Base-by-base conservation (phyloP, 1,139 yeast genomes). In the Geotrichum macrosporum region DNA sequence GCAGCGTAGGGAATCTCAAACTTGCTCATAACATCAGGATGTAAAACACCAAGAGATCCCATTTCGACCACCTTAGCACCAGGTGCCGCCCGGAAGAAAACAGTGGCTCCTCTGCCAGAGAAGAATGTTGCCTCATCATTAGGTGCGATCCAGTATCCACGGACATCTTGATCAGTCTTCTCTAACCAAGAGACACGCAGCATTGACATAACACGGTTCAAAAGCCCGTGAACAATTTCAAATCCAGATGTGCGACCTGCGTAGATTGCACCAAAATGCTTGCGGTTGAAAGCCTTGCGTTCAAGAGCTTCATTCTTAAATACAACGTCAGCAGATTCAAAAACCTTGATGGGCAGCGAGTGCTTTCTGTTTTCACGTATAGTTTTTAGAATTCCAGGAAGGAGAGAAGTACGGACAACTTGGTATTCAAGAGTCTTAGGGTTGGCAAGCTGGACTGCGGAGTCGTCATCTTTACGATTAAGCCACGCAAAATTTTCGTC, bases 391-490 rank as follows among this genome's bases (percentile, higher is more conserved):
- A 94, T 77, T 57, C 99, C 99, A 44, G 98, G 96, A 52, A 92
- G 73, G 58, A 94, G 75, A 32, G 95, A 80, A 18, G 98, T 92
- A 74, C 98, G 83, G 34, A 94, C 97, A 52, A 94, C 98, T 72
- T 94, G 96, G 69, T 92, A 94, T 71, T 94, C 99, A 44, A 80
- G 70, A 18, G 98, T 92, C 73, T 94, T 94, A 54, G 99, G 99
- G 69, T 94, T 94, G 51, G 85, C 97, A 60, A 94, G 78, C 60
- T 84, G 81, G 48, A 94, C 97, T 33, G 94, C 97, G 47, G 72
- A 71, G 55, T 77, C 77, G 63, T 88, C 94, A 66, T 92, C 97
- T 48, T 67, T 65, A 48, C 74, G 73, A 66, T 88, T 81, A 64
- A 94, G 76, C 71, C 78, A 89, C 63, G 78, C 81, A 76, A 87